Evolutionary conservation across 805 yeast genomes (phyloP), one percentile per base, ranked within the genome.

Genomic region (Pichia heedii): DNA sequence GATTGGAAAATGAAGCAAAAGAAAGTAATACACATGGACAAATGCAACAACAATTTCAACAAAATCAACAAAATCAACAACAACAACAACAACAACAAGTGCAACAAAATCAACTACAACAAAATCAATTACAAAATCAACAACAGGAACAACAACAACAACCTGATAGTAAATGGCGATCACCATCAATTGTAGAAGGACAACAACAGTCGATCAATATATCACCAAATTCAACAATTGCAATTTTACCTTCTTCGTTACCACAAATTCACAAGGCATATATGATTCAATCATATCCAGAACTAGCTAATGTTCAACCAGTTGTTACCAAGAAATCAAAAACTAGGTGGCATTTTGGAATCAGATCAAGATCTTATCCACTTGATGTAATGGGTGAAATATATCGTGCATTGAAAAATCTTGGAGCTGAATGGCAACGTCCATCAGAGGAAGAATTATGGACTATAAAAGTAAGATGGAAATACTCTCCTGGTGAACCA

Each of bases 361-460:
- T 93, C 48, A 73, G 98, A 59, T 87, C 96, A 9, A 74, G 97
- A 55, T 86, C 96, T 1, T 93, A 93, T 60, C 97, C 98, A 29
- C 70, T 93, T 54, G 98, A 93, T 62, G 98, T 93, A 4, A 93
- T 93, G 97, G 96, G 97, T 22, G 98, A 93, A 61, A 89, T 93
- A 36, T 93, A 93, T 65, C 73, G 96, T 38, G 97, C 97, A 1
- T 70, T 93, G 58, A 85, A 85, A 64, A 87, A 85, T 55, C 68
- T 93, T 43, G 97, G 96, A 1, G 97, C 97, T 0, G 97, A 93
- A 62, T 93, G 97, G 97, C 85, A 93, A 10, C 81, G 82, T 54
- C 97, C 97, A 7, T 77, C 89, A 0, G 96, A 89, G 54, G 96
- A 89, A 56, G 96, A 89, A 55, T 68, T 88, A 41, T 90, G 97